Percentiles rank a stretch among this genome's conserved stretches.
phyloP scores from a whole-genome alignment of 192 early-diverging fungal species.

The Piromyces finnis region DNA sequence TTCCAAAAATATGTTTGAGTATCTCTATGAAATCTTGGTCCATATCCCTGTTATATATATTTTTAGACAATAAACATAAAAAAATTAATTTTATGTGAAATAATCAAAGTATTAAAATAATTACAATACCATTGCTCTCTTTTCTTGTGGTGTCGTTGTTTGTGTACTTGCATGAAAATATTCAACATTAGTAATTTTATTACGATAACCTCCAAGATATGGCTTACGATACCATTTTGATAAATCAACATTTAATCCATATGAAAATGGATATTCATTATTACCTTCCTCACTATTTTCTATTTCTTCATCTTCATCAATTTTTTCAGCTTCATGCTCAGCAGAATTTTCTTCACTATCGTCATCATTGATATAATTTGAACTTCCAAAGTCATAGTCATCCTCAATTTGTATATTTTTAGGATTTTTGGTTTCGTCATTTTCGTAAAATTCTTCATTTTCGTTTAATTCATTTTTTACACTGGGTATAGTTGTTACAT shows the following conservation, averaged over 20 bases:
- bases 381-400: not conserved
- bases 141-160: constrained; percentile 34
- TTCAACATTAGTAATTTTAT: constrained; percentile 12
- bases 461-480: too few species aligned
- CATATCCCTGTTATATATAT: not conserved
- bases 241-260: not conserved
- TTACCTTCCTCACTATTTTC: not conserved
- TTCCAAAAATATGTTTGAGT: constrained; percentile 27
- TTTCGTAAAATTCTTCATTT: too few species aligned
- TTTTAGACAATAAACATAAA: too few species aligned
- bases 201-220: constrained; percentile 28
- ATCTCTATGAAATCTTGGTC: constrained; percentile 23
- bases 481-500: too few species aligned
- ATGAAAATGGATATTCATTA: not conserved
- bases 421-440: too few species aligned
- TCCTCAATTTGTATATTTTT: not conserved
- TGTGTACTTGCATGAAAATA: constrained; percentile 33
- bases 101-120: too few species aligned
- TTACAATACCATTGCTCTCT: constrained; percentile 12
- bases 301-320: not conserved
- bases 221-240: constrained; percentile 10
- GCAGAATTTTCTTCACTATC: not conserved
- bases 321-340: not conserved
- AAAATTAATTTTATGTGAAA: too few species aligned
- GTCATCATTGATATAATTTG: not conserved